Base-by-base conservation (phyloP, 108 stramenopile genomes). In the Skeletonema menzelii region DNA sequence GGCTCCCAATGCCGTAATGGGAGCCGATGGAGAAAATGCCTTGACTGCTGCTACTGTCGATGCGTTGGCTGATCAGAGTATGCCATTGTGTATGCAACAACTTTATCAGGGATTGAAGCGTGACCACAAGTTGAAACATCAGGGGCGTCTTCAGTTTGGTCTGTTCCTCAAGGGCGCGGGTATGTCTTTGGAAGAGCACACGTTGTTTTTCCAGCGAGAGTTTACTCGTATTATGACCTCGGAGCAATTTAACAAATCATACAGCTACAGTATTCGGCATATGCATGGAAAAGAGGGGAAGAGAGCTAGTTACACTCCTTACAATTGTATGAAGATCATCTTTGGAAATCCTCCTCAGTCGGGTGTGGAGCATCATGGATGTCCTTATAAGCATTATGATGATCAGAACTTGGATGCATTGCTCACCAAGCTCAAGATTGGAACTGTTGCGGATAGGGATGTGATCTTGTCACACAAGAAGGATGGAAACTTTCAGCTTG, bases 281-380 rank as follows among this genome's bases (percentile, higher is more conserved):
- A 96, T 86, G 83, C 98, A 97, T 88, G 99, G 98, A 8, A 98
- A 98, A 86, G 99, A 99, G 81, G 99, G 99, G 20, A 97, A 97
- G 76, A 84, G 97, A 24, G 82, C 84, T 12, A 85, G 84, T 66
- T 97, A 98, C 83, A 92, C 96, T 10, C 88, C 95, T 17, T 95
- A 92, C 79, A 84, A 79, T 72, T 99, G 98, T 79, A 80, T 82
- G 40, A 96, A 95, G 74, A 94, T 99, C 74, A 96, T 99, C 64
- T 79, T 91, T 77, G 95, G 96, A 17, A 86, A 80, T 73, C 72
- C 94, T 27, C 91, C 92, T 1, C 69, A 79, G 26, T 31, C 80
- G 4, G 97, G 96, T 24, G 72, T 66, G 44, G 96, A 97, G 24
- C 88, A 94, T 79, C 98, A 99, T 76, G 99, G 99, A 7, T 99